Conservation (phyloP, 2,329 filamentous ascomycete genomes). For the Cercospora brassicicola region DNA sequence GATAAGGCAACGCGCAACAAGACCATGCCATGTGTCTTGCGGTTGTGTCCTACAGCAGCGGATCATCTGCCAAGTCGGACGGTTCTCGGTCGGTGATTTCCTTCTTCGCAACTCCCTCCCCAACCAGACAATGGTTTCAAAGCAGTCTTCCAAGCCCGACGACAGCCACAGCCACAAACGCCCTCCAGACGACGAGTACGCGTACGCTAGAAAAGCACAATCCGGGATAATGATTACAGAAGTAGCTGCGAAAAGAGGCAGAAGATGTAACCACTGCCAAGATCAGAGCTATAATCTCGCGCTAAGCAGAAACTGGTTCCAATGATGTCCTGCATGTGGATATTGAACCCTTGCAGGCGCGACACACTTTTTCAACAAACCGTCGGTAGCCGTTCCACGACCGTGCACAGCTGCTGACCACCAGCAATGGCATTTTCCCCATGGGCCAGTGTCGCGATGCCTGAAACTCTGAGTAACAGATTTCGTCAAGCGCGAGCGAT, state of each 20-base stretch:
- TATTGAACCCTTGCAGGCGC: background rate
- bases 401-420: conserved; percentile 7
- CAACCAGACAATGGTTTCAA: background rate
- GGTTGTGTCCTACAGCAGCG: background rate
- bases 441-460: conserved; percentile 2
- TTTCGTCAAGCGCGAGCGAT: background rate
- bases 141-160: background rate
- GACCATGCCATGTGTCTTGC: background rate
- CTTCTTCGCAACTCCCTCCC: background rate
- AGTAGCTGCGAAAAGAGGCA: background rate
- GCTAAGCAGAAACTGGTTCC: background rate
- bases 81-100: background rate
- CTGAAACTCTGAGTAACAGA: conserved; percentile 12
- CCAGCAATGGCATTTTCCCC: conserved; percentile 12
- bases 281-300: background rate
- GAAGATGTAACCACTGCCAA: background rate
- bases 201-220: background rate
- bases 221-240: background rate
- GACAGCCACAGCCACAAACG: background rate
- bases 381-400: conserved; percentile 13
- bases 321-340: conserved; percentile 5
- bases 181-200: background rate
- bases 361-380: background rate
- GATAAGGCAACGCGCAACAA: background rate
- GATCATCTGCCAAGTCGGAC: conserved; percentile 2